Evolutionary conservation across 495 filamentous ascomycete genomes (phyloP), one percentile per base, ranked within the genome.

Genomic region (Penicillium psychrofluorescens): DNA sequence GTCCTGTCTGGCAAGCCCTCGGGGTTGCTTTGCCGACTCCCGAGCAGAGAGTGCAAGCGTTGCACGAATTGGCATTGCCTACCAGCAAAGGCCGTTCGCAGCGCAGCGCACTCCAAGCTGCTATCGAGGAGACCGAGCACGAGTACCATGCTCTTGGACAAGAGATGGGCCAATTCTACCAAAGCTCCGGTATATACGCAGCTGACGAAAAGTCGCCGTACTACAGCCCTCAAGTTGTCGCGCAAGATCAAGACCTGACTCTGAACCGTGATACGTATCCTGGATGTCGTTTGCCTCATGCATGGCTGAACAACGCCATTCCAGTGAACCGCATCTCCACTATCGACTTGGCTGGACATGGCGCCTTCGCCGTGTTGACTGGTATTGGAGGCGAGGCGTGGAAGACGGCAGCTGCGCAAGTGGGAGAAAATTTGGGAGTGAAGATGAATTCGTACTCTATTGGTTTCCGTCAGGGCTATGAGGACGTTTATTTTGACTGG

Each of bases 401-500:
- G 76, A 71, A 68, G 49, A 11, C 40, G n/a, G 76, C 76, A 15
- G 72, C 71, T 11, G 28, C 3, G 3, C 44, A 41, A 1, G 61
- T 70, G 14, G 33, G 43, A 0, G 41, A 51, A 12, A 38, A 50
- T 5, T 54, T 72, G 10, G 59, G 57, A 6, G 56, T 79, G 6
- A 43, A 50, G 6, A 63, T 79, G 14, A 66, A 61, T 14, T 49
- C 54, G 0, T 72, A 70, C 40, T 58, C 57, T 0, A 74, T 79
- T 40, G 76, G 76, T 0, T 69, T 67, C 49, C 49, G 54, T 0
- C 68, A 69, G 29, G 73, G 77, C 41, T 79, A 63, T 37, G 66
- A 74, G 42, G 76, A 79, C 50, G 62, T 72, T 5, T 78, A 78
- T 51, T 66, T 62, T 31, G 72, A 76, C 29, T 79, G 76, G 75